phyloP scores from a whole-genome alignment of 305 asterid genomes.

The Rubia tinctorum region DNA sequence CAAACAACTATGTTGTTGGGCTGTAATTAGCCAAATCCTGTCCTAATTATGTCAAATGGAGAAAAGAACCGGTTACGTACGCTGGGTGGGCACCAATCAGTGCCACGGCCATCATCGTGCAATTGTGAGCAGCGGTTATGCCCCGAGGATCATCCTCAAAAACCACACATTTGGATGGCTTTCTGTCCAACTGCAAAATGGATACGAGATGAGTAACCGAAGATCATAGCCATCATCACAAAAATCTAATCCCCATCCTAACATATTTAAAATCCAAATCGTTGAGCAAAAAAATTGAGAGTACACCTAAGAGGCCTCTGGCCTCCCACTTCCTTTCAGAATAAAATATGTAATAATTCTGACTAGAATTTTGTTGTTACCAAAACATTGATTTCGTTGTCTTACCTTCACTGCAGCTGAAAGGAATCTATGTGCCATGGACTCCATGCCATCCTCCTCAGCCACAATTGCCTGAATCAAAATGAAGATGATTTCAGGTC shows the following conservation, averaged over 20 bases:
- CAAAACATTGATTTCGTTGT: conserved; percentile 7
- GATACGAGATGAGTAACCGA: neutral
- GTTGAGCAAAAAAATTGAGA: neutral
- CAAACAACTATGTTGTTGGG: neutral
- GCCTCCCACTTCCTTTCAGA: no score
- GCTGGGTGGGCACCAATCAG: conserved; percentile 94
- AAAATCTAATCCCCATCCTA: no score
- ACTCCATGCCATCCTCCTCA: conserved; percentile 96
- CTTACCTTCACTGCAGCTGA: conserved; percentile 92
- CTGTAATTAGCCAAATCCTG: neutral
- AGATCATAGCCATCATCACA: no score
- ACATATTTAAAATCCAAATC: neutral
- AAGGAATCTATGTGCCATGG: conserved; percentile 93
- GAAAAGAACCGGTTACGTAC: conserved; percentile 36
- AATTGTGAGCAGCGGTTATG: conserved; percentile 94
- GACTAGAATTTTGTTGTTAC: neutral
- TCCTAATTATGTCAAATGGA: neutral
- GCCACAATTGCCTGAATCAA: conserved; percentile 73
- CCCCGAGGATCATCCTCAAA: conserved; percentile 95
- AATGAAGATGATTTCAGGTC: conserved; percentile 11
- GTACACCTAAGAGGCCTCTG: neutral
- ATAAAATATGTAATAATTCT: no score
- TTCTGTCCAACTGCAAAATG: conserved; percentile 74
- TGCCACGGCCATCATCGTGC: conserved; percentile 98
- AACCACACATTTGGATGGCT: conserved; percentile 92